Evolutionary conservation across 345 rosid genomes (phyloP), one percentile per base, ranked within the genome.

Genomic region (Gossypium mustelinum): DNA sequence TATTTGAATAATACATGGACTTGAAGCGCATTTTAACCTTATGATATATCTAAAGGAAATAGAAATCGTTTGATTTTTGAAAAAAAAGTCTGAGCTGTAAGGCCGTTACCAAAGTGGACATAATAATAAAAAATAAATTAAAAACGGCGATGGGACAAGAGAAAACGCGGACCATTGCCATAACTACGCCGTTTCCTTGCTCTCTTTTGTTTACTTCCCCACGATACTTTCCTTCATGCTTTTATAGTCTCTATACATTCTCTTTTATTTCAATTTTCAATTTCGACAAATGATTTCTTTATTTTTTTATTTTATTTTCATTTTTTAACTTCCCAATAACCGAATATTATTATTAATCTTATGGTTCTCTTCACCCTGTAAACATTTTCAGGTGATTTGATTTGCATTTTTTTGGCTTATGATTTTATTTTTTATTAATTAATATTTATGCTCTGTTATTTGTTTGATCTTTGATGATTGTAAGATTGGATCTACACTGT

Each of bases 21-120:
- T 34, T 34, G 39, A 34, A 34, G 7, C 41, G 7, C 5, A 34
- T 4, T 34, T 34, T 34, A 4, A 1, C 41, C 41, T 34, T 34
- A 34, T 4, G 5, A 4, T 34, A 34, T 34, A 34, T 34, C 41
- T 34, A 4, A 34, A 34, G 41, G 41, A 34, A 34, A 34, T 5
- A 5, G 7, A 34, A 34, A 34, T 34, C 7, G 41, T 34, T 54
- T 54, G 57, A 48, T 25, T 70, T 52, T 70, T 11, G 16, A 70
- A 70, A 51, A 50, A 55, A 7, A 0, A 3, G 11, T 3, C 11
- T 34, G 5, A 34, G 41, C 41, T 34, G 41, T 34, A 5, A 50
- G 24, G 52, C 70, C 83, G 83, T 82, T 72, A 68, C 56, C 44
- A 24, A 25, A 57, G 24, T 48, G 74, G 18, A 70, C 50, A 74